Conservation (phyloP, 345 rosid genomes). For the Gossypium ekmanianum region DNA sequence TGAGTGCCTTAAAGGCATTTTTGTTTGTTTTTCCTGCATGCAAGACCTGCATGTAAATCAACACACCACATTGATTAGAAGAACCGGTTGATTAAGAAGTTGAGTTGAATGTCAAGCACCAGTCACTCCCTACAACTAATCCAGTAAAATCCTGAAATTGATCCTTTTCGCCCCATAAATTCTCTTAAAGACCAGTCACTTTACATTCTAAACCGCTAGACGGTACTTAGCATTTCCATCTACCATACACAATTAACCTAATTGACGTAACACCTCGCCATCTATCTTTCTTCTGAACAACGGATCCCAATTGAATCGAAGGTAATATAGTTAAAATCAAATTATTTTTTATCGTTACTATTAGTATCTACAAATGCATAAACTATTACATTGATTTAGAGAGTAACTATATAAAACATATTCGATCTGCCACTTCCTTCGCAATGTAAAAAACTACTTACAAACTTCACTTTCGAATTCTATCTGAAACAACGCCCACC, state of each 20-base stretch:
- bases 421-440: neutral
- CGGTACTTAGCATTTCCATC: neutral
- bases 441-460: neutral
- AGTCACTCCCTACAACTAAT: no score
- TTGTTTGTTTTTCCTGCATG: constrained; percentile 58
- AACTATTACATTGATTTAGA: neutral
- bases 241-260: neutral
- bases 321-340: neutral
- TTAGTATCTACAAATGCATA: neutral
- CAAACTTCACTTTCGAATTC: neutral
- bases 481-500: neutral
- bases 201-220: neutral
- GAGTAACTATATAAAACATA: neutral
- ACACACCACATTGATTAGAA: neutral
- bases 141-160: no score
- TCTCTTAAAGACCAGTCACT: neutral
- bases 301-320: neutral
- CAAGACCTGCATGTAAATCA: constrained; percentile 45
- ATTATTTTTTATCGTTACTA: neutral
- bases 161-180: no score
- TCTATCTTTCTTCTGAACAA: neutral
- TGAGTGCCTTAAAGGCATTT: constrained; percentile 67
- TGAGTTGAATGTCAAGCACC: neutral
- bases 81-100: neutral
- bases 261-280: neutral